Percentiles rank a stretch among this genome's conserved stretches.
Evolutionary conservation across 2,329 filamentous ascomycete genomes (phyloP).

Genomic region (Tolypocladium pustulatum): DNA sequence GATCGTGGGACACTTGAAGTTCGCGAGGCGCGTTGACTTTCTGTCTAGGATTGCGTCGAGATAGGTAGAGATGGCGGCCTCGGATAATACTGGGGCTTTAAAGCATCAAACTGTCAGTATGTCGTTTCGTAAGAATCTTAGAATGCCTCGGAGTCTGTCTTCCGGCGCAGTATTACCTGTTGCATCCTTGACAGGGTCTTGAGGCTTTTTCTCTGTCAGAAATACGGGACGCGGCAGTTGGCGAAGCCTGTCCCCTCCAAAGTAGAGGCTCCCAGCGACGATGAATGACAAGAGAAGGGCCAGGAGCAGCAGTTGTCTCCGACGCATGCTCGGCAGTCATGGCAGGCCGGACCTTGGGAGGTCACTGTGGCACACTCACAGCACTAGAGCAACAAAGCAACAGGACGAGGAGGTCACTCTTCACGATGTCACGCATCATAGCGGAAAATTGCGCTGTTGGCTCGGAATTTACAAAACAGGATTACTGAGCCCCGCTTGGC

Average conservation of each 20-base stretch:
- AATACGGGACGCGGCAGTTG: not conserved
- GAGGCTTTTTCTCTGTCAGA: not conserved
- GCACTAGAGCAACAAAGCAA: not conserved
- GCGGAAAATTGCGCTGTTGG: not conserved
- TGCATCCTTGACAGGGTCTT: not conserved
- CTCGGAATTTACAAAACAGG: not conserved
- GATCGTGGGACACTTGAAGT: not conserved
- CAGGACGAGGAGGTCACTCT: not conserved
- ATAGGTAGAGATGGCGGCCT: not conserved
- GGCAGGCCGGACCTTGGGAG: not conserved
- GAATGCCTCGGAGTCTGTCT: not conserved
- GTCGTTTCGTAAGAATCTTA: not conserved
- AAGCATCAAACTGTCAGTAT: not conserved
- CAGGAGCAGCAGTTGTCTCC: not conserved
- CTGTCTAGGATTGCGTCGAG: not conserved
- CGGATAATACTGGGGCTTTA: not conserved
- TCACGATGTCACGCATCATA: not conserved
- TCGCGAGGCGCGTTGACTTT: not conserved
- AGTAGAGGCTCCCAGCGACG: not conserved
- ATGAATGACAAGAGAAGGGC: not conserved
- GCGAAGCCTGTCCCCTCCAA: not conserved
- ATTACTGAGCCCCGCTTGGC: not conserved
- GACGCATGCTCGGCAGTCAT: not conserved
- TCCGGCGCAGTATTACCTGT: not conserved
- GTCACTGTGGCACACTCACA: not conserved